Base-by-base conservation (phyloP, 495 filamentous ascomycete species). In the Aspergillus asperescens region DNA sequence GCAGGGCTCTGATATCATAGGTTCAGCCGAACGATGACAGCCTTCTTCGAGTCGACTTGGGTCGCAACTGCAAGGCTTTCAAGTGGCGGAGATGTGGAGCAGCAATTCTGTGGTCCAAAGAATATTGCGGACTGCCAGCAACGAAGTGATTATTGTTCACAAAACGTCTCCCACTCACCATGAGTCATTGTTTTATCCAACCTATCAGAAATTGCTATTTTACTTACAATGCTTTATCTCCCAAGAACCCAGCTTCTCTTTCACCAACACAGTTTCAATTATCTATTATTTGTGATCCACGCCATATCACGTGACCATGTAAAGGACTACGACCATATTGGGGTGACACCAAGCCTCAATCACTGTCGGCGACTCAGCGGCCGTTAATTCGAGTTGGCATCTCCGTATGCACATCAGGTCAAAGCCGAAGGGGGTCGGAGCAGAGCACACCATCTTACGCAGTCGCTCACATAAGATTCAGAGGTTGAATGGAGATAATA, bases 21-120 rank as follows among this genome's bases (percentile, higher is more conserved):
- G 34, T 42, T 39, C 15, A 51, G 5, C 29, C 35, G 31, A 46
- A 32, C 32, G 24, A 22, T 41, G 49, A 38, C 34, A n/a, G 23
- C 20, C 31, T 24, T 19, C 29, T 50, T 20, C 15, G 5, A 28
- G 32, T 50, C 19, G 15, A n/a, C 16, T 50, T 39, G 34, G 32
- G n/a, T n/a, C n/a, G n/a, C 28, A 1, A 32, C 31, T 18, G 43
- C 19, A 49, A 38, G 22, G 45, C 46, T 55, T 55, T 41, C 46
- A 48, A 48, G 51, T 48, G 51, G 43, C 43, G 43, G 51, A 41
- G 41, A 23, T 54, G 51, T 51, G 51, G 43, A 53, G 50, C 15
- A 31, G 4, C 19, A 19, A 48, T 35, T 48, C 10, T 45, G 18
- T 18, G 22, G 18, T 19, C 35, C 6, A 22, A 41, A 39, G 25